These are phyloP conservation scores for Chalara sp. DNA, from an alignment of 2,329 filamentous ascomycete species.

Conservation along the genomic window DNA sequence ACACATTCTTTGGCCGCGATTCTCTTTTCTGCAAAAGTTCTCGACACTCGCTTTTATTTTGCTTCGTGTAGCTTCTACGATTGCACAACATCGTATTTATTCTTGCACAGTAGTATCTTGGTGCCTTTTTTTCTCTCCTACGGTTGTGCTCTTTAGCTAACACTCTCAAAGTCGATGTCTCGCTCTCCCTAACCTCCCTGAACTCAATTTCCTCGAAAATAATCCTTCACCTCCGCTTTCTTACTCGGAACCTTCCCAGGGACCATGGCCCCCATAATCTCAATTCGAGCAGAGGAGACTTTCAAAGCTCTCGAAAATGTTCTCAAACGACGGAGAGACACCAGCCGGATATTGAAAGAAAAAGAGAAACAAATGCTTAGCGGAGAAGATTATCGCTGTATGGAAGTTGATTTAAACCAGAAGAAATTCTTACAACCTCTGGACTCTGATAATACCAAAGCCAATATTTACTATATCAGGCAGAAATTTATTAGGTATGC, in stretches of 20 bases:
- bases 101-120: neutral
- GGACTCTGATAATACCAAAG: conserved; percentile 15
- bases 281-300: neutral
- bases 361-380: conserved; percentile 5
- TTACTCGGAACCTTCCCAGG: too few relatives aligned
- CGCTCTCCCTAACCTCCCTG: too few relatives aligned
- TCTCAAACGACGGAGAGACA: conserved; percentile 2
- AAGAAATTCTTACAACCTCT: conserved; percentile 11
- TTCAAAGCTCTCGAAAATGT: conserved; percentile 1
- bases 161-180: too few relatives aligned
- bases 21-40: too few relatives aligned
- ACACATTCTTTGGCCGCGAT: too few relatives aligned
- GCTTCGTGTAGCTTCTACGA: too few relatives aligned
- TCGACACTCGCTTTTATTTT: too few relatives aligned
- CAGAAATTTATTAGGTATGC: conserved; percentile 16
- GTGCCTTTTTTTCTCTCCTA: too few relatives aligned
- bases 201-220: too few relatives aligned
- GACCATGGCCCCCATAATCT: neutral
- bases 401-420: conserved; percentile 10
- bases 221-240: too few relatives aligned
- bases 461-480: conserved; percentile 20
- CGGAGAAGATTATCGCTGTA: conserved; percentile 7
- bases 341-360: conserved; percentile 8
- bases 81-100: too few relatives aligned
- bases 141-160: too few relatives aligned